Evolutionary conservation across 441 rosid species (phyloP), one percentile per base, ranked within the genome.

Genomic region (Corymbia citriodora): DNA sequence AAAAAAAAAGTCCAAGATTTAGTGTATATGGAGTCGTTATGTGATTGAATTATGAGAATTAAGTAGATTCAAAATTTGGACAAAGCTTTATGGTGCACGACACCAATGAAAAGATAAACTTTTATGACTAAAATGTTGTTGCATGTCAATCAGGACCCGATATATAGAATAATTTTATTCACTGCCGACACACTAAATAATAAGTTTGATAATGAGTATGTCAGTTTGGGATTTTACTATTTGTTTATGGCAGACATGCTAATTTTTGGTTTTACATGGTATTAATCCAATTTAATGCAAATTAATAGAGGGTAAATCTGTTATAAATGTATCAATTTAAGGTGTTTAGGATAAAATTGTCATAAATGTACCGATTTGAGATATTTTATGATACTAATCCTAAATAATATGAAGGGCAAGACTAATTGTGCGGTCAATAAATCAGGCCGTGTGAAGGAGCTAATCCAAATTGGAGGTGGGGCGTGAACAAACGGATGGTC

Each of bases 141-240:
- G 8, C n/a, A 13, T 40, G 10, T 23, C 6, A 40, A 23, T 79
- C 1, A 3, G 2, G 23, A 25, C 2, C n/a, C n/a, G 3, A 7
- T 23, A 79, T 4, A 7, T 25, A 45, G 6, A 79, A 45, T 25
- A 79, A 25, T 79, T 79, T 7, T 6, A 40, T 11, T 45, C 52
- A 79, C 16, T 7, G 8, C n/a, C 4, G 9, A 45, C 17, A 8
- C 3, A 13, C 68, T 27, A 61, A 59, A 59, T 25, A 59, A 54
- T 15, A 54, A 54, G 6, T 40, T 40, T 40, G 5, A 40, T 40
- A 40, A 40, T 40, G 45, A 40, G 6, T 40, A 5, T 40, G 5
- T 40, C 45, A 40, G 6, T 40, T 40, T 40, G 6, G 45, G 45
- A 40, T 40, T 40, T 40, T 40, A 4, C 6, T 6, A 40, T 40